Evolutionary conservation across 2,329 filamentous ascomycete species (phyloP).

Genomic region (Samsoniella hepiali): DNA sequence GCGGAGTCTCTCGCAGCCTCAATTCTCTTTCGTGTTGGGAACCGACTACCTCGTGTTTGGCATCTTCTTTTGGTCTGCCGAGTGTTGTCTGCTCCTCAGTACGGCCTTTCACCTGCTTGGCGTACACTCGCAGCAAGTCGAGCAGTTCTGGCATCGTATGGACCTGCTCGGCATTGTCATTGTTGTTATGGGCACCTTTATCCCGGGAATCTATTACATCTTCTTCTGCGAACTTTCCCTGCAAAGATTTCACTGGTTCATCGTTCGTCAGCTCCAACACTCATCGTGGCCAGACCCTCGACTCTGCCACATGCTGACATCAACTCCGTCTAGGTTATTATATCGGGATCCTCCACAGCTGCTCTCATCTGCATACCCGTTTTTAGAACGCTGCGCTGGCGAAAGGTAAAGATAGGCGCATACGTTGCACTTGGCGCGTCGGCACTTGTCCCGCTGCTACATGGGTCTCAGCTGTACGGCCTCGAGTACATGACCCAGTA

Average conservation of each 20-base stretch:
- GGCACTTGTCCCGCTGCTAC: conserved; percentile 21
- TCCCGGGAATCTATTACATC: conserved; percentile 23
- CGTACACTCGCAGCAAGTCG: conserved; percentile 21
- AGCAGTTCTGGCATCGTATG: conserved; percentile 23
- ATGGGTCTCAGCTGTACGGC: conserved; percentile 21
- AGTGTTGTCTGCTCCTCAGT: conserved; percentile 20
- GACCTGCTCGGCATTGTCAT: conserved; percentile 24
- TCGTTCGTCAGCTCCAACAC: conserved; percentile 12
- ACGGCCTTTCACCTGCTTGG: conserved; percentile 20
- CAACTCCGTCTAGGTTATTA: conserved; percentile 10
- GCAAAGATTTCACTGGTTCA: conserved; percentile 22
- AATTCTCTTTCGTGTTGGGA: background rate
- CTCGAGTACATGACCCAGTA: conserved; percentile 22
- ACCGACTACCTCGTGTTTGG: conserved; percentile 18
- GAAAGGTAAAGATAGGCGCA: conserved; percentile 19
- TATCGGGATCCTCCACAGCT: conserved; percentile 17
- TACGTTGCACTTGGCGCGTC: conserved; percentile 20
- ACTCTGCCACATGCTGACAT: background rate
- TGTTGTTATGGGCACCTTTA: conserved; percentile 22
- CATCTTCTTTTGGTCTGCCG: conserved; percentile 21
- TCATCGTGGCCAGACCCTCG: background rate
- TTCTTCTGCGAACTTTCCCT: conserved; percentile 20
- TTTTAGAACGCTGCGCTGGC: conserved; percentile 21
- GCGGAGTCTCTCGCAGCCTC: conserved; percentile 5
- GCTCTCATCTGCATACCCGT: conserved; percentile 20